Percentiles rank a stretch among this genome's conserved stretches.
Conservation (phyloP, 202 grass and related monocot species). For the Zoysia matrella region DNA sequence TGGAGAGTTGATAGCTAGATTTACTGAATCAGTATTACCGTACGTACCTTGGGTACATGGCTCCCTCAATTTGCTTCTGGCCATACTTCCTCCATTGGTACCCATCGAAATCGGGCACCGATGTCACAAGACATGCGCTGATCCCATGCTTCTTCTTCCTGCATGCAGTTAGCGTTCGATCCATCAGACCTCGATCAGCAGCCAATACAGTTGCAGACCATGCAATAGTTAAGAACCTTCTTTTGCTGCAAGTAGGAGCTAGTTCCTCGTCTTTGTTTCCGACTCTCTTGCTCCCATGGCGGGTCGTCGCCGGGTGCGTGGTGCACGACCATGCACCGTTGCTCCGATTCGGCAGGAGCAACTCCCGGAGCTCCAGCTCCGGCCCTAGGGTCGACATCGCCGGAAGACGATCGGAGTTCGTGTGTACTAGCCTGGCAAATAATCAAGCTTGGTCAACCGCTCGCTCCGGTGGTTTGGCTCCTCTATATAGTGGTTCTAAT, state of each 20-base stretch:
- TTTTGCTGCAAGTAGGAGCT: too few species aligned
- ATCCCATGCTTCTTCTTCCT: neutral
- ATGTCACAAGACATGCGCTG: slow-evolving; percentile 27
- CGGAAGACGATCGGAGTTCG: neutral
- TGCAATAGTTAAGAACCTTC: neutral
- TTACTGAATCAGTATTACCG: too few species aligned
- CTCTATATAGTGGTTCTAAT: too few species aligned
- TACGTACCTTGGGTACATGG: slow-evolving; percentile 48
- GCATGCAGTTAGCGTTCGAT: neutral
- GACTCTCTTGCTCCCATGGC: too few species aligned
- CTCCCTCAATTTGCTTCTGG: slow-evolving; percentile 62
- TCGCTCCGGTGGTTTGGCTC: too few species aligned
- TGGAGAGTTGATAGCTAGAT: too few species aligned
- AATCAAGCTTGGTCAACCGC: too few species aligned
- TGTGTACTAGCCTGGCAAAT: neutral
- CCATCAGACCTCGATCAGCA: neutral
- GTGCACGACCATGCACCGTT: neutral
- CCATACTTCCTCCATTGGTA: slow-evolving; percentile 88
- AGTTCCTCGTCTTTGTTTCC: too few species aligned
- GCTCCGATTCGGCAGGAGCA: neutral
- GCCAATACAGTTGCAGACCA: too few species aligned
- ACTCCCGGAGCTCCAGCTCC: slow-evolving; percentile 30
- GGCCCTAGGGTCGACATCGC: neutral
- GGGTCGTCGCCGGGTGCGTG: too few species aligned
- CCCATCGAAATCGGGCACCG: slow-evolving; percentile 62